These are phyloP conservation scores for Corchorus olitorius DNA, from an alignment of 345 rosid genomes.

Conservation along the genomic window DNA sequence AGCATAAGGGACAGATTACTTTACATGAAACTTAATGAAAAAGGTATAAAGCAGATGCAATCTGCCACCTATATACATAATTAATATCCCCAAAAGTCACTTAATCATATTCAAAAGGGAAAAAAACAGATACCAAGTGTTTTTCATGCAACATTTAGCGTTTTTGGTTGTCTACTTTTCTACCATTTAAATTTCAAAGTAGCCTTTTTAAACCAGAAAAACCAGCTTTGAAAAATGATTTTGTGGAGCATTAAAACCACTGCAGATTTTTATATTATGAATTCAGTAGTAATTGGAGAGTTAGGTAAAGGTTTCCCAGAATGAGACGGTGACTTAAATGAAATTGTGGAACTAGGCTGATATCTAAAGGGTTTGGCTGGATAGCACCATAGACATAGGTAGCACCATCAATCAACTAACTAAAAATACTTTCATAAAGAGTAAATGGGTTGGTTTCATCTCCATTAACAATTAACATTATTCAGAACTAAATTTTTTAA, in stretches of 20 bases:
- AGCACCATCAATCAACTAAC: constrained; percentile 4
- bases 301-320: constrained; percentile 49
- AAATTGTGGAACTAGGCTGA: constrained; percentile 30
- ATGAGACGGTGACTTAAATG: constrained; percentile 31
- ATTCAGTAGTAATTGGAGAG: background rate
- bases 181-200: background rate
- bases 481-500: background rate
- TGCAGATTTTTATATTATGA: background rate
- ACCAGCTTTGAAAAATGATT: background rate
- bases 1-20: background rate
- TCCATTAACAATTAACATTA: background rate
- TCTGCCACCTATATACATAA: constrained; percentile 11
- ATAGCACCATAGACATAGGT: constrained; percentile 11
- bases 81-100: background rate
- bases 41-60: constrained; percentile 4
- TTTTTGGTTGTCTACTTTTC: background rate
- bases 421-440: background rate
- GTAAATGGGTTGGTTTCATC: background rate
- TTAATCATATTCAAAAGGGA: background rate
- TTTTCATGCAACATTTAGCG: background rate
- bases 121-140: background rate
- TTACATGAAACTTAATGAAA: constrained; percentile 15
- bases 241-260: constrained; percentile 10
- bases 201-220: background rate
- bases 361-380: constrained; percentile 25